Base-by-base conservation (phyloP, 176 grass and related monocot species). In the Raddia guianensis region DNA sequence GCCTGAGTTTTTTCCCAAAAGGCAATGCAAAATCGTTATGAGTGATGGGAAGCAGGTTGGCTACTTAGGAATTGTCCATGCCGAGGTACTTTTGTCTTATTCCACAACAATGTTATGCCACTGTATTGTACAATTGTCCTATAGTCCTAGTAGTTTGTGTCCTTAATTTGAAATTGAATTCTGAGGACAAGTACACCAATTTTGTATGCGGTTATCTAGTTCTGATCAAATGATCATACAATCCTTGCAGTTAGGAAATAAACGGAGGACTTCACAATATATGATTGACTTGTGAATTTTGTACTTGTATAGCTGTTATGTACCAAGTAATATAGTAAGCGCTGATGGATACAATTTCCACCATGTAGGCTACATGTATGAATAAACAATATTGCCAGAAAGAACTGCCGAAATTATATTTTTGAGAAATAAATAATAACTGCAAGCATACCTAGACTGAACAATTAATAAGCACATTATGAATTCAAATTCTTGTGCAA, bases 1-100 rank as follows among this genome's bases (percentile, higher is more conserved):
- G 85, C 93, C 93, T 9, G 97, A 96, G 57, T 99, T 91, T 84
- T 99, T 99, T 63, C 80, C 80, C 10, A 94, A 93, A 73, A 95
- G 93, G 71, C 97, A 99, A 75, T 94, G 97, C 52, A 93, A 86
- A 66, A 90, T 96, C 63, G 80, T 91, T 59, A 90, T 43, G 37
- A 81, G 90, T 49, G 73, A 75, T 54, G 97, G 82, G 35, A 99
- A 76, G 82, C 80, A 94, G 62, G 87, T 99, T 65, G 93, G 97
- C 74, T 86, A 93, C 72, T 83, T 95, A 43, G 97, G 97, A 79
- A 80, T 99, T 79, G 90, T 95, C 71, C 88, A 95, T 82, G 86
- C 96, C 42, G 80, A 84, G 96, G 96, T 99, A 90, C 46, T 75
- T 75, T 46, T 32, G 40, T 48, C 63, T 19, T 14, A 11, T 54